Conservation (phyloP, 345 rosid genomes). For the Hibiscus trionum region DNA sequence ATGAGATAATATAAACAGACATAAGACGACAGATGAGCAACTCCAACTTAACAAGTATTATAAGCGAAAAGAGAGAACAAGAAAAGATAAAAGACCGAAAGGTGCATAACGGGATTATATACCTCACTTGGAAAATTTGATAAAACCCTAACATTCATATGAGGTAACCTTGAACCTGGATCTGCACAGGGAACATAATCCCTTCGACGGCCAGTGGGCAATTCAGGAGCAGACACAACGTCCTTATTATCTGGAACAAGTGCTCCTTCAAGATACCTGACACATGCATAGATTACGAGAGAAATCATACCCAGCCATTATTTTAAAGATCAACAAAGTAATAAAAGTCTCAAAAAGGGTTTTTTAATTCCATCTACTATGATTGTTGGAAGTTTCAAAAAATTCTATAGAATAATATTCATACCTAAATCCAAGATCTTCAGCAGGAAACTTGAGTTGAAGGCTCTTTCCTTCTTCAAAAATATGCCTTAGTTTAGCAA, state of each 20-base stretch:
- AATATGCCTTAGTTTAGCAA: slow-evolving; percentile 52
- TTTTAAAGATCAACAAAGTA: not conserved
- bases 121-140: slow-evolving; percentile 41
- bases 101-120: not conserved
- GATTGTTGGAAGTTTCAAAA: not conserved
- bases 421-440: slow-evolving; percentile 98
- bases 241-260: slow-evolving; percentile 45
- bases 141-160: slow-evolving; percentile 50
- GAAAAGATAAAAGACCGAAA: not conserved
- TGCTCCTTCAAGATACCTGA: slow-evolving; percentile 79
- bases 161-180: slow-evolving; percentile 90
- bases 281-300: slow-evolving; percentile 6
- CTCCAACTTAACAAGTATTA: not conserved
- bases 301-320: not conserved
- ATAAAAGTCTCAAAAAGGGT: not conserved
- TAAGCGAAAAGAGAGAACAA: not conserved
- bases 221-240: slow-evolving; percentile 19
- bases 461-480: slow-evolving; percentile 92
- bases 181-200: slow-evolving; percentile 70
- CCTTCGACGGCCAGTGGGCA: slow-evolving; percentile 66
- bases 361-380: not conserved
- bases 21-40: not conserved
- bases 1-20: not conserved
- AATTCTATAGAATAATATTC: not conserved
- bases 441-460: slow-evolving; percentile 95